Evolutionary conservation across 1,139 yeast genomes (phyloP).

Genomic region (Taphrina flavorubra): DNA sequence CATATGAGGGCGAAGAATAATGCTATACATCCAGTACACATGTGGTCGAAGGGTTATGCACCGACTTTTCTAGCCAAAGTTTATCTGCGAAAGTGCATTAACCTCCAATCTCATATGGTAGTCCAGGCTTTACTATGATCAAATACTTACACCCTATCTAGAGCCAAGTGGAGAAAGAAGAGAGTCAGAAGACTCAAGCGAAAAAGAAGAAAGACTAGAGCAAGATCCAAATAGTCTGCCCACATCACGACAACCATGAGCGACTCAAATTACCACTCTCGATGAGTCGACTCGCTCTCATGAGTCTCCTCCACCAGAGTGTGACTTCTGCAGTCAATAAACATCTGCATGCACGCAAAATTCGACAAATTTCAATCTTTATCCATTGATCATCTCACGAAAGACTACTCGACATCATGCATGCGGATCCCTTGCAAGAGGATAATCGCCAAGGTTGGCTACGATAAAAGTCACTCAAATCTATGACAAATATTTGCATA

Average conservation of each 20-base stretch:
- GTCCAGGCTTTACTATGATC: not conserved
- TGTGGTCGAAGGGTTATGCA: not conserved
- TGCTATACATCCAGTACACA: too few species aligned
- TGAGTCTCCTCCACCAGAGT: not conserved
- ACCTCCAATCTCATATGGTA: not conserved
- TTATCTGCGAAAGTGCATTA: not conserved
- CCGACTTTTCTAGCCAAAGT: too few species aligned
- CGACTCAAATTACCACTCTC: slow-evolving; percentile 8
- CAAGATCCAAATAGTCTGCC: slow-evolving; percentile 40
- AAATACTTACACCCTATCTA: not conserved
- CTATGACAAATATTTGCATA: slow-evolving; percentile 13
- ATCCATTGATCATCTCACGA: too few species aligned
- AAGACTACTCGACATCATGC: too few species aligned
- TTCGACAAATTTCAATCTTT: not conserved
- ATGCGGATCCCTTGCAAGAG: not conserved
- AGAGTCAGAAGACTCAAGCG: slow-evolving; percentile 42
- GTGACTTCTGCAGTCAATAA: slow-evolving; percentile 1
- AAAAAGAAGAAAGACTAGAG: slow-evolving; percentile 42
- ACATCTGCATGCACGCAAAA: not conserved
- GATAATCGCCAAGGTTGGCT: slow-evolving; percentile 6
- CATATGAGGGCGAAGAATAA: not conserved
- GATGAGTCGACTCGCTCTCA: not conserved
- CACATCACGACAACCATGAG: slow-evolving; percentile 1
- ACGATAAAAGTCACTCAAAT: slow-evolving; percentile 1
- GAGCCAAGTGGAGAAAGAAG: slow-evolving; percentile 42